These are phyloP conservation scores for Coemansia sp. DNA, from an alignment of 192 early-diverging fungal genomes.

Conservation along the genomic window DNA sequence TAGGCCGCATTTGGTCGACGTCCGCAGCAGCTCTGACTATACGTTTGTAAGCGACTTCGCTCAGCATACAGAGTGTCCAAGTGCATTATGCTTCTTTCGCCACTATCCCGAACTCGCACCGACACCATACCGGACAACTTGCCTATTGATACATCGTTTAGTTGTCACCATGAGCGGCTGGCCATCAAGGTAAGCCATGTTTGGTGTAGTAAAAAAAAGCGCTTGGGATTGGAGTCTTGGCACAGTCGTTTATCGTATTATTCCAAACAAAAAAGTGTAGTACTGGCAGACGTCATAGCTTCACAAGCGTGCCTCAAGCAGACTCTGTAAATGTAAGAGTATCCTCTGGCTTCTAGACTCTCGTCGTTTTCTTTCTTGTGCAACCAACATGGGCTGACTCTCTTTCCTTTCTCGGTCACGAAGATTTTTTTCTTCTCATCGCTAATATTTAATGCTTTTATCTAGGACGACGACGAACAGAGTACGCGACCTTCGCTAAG, in stretches of 20 bases:
- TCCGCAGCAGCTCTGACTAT: neutral
- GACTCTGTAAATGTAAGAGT: conserved; percentile 30
- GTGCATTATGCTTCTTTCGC: conserved; percentile 2
- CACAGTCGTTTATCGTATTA: neutral
- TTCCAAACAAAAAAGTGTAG: neutral
- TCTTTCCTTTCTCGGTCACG: no score
- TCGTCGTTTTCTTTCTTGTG: neutral
- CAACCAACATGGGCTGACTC: neutral
- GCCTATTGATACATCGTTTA: neutral
- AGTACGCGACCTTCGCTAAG: conserved; percentile 1
- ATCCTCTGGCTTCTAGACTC: neutral
- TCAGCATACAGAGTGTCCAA: neutral
- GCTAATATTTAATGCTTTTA: neutral
- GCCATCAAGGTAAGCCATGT: conserved; percentile 25
- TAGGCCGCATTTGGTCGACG: neutral
- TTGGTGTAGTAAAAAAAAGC: neutral
- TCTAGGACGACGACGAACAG: conserved; percentile 4
- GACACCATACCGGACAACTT: neutral
- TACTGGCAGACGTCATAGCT: conserved; percentile 16
- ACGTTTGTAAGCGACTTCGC: neutral
- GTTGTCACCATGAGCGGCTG: conserved; percentile 16
- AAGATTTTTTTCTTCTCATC: neutral
- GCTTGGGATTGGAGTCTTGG: neutral
- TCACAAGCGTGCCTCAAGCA: conserved; percentile 23
- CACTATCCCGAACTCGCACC: conserved; percentile 1